These are phyloP conservation scores for Paecilomyces niveus DNA, from an alignment of 2,329 filamentous ascomycete species.

Conservation along the genomic window DNA sequence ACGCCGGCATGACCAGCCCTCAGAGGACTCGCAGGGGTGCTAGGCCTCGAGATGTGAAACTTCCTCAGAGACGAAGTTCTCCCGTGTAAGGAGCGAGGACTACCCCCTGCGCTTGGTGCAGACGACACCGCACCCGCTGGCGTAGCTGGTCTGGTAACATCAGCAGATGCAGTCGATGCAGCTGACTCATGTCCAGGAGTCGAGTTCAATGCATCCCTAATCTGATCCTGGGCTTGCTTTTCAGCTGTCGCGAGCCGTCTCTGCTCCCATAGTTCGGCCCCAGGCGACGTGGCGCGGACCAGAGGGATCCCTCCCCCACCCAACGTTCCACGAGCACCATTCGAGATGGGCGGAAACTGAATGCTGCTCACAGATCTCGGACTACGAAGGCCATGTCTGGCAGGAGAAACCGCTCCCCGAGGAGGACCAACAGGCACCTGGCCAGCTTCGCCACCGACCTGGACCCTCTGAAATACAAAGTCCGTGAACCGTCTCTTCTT, in stretches of 20 bases:
- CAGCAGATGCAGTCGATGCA: not conserved
- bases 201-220: slow-evolving; percentile 18
- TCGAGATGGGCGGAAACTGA: slow-evolving; percentile 10
- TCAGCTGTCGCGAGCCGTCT: slow-evolving; percentile 19
- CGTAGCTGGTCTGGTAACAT: not conserved
- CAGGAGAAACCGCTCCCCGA: slow-evolving; percentile 11
- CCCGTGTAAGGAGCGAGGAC: slow-evolving; percentile 13
- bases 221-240: slow-evolving; percentile 23
- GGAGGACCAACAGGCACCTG: slow-evolving; percentile 8
- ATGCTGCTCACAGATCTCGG: slow-evolving; percentile 29
- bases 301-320: slow-evolving; percentile 24
- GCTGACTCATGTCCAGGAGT: slow-evolving; percentile 7
- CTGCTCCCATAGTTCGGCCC: slow-evolving; percentile 32
- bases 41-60: slow-evolving; percentile 33
- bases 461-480: slow-evolving; percentile 40
- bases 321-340: slow-evolving; percentile 1
- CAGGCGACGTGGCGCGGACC: slow-evolving; percentile 36
- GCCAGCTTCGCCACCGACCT: slow-evolving; percentile 13
- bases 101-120: slow-evolving; percentile 8
- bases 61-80: slow-evolving; percentile 22
- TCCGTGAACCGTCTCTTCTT: slow-evolving; percentile 44
- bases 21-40: slow-evolving; percentile 16
- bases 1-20: slow-evolving; percentile 23
- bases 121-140: slow-evolving; percentile 2
- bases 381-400: slow-evolving; percentile 20